These are phyloP conservation scores for Pseudogymnoascus sp. DNA, from an alignment of 2,329 filamentous ascomycete genomes.

Conservation along the genomic window DNA sequence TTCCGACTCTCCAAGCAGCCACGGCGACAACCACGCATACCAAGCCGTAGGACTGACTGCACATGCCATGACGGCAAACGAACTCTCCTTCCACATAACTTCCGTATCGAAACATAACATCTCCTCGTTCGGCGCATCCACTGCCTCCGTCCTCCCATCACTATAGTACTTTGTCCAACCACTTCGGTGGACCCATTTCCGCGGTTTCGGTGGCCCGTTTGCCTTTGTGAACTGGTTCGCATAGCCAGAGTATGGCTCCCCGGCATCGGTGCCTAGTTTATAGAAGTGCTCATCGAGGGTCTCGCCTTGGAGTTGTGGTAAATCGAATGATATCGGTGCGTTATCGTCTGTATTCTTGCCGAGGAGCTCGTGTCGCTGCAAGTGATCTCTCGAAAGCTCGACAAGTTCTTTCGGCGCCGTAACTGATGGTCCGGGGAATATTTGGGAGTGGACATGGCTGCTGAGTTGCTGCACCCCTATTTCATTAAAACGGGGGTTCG, in stretches of 20 bases:
- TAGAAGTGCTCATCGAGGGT: slow-evolving; percentile 92
- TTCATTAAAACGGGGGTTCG: slow-evolving; percentile 71
- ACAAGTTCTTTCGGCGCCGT: slow-evolving; percentile 65
- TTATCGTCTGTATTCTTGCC: slow-evolving; percentile 80
- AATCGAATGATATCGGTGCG: slow-evolving; percentile 73
- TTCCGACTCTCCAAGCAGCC: slow-evolving; percentile 76
- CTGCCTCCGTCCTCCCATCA: slow-evolving; percentile 63
- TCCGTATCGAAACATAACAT: slow-evolving; percentile 93
- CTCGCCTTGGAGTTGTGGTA: slow-evolving; percentile 69
- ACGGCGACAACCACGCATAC: slow-evolving; percentile 97
- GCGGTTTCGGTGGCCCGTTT: slow-evolving; percentile 50
- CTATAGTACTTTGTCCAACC: slow-evolving; percentile 91
- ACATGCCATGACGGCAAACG: slow-evolving; percentile 94
- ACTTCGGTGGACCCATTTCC: slow-evolving; percentile 68
- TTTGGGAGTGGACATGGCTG: slow-evolving; percentile 69
- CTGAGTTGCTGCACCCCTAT: slow-evolving; percentile 94
- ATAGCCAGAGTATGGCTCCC: slow-evolving; percentile 70
- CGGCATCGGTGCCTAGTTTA: slow-evolving; percentile 75
- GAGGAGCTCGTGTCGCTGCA: slow-evolving; percentile 75
- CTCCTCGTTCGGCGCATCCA: slow-evolving; percentile 69
- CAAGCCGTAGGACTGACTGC: slow-evolving; percentile 82
- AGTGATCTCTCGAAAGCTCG: slow-evolving; percentile 71
- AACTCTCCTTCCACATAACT: slow-evolving; percentile 88
- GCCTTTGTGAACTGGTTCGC: slow-evolving; percentile 67
- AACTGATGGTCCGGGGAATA: slow-evolving; percentile 58